Evolutionary conservation across 495 filamentous ascomycete genomes (phyloP).

Genomic region (Penicillium alfredii): DNA sequence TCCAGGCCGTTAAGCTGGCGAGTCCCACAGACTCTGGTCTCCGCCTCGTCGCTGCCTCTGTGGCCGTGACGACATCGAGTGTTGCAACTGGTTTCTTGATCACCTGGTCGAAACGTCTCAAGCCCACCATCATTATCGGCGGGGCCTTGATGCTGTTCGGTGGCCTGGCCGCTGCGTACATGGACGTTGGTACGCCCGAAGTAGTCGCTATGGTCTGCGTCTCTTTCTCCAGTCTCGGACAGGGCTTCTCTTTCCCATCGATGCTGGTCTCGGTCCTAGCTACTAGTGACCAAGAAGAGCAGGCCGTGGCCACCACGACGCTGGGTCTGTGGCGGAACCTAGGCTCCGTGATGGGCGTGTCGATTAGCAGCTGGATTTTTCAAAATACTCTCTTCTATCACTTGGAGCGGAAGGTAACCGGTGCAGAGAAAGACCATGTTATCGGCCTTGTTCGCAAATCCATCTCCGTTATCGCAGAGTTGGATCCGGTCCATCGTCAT

Average conservation of each 20-base stretch:
- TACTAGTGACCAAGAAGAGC: slow-evolving; percentile 59
- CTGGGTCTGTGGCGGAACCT: slow-evolving; percentile 62
- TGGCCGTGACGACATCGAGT: slow-evolving; percentile 52
- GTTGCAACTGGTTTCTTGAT: slow-evolving; percentile 66
- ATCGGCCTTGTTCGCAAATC: slow-evolving; percentile 50
- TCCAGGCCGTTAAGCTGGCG: slow-evolving; percentile 71
- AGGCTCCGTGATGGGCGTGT: slow-evolving; percentile 66
- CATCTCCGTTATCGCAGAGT: slow-evolving; percentile 42
- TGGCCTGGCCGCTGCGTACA: slow-evolving; percentile 47
- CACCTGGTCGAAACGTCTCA: slow-evolving; percentile 56
- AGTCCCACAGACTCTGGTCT: slow-evolving; percentile 66
- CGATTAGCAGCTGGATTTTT: slow-evolving; percentile 64
- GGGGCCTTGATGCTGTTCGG: slow-evolving; percentile 45
- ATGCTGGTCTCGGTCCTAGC: slow-evolving; percentile 64
- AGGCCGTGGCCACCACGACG: slow-evolving; percentile 70
- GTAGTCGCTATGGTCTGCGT: slow-evolving; percentile 58
- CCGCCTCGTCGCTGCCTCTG: slow-evolving; percentile 56
- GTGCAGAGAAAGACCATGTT: slow-evolving; percentile 45
- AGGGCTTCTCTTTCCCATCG: slow-evolving; percentile 59
- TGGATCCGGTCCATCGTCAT: slow-evolving; percentile 43
- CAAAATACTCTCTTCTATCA: slow-evolving; percentile 63
- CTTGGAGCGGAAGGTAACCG: slow-evolving; percentile 51
- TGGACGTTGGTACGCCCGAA: slow-evolving; percentile 51
- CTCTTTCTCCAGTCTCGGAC: slow-evolving; percentile 53
- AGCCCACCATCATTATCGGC: slow-evolving; percentile 56